A percentile compares a stretch with the other conserved stretches of the same genome.
Evolutionary conservation across 2,329 filamentous ascomycete genomes (phyloP).

Genomic region (Chaetomium globosum): DNA sequence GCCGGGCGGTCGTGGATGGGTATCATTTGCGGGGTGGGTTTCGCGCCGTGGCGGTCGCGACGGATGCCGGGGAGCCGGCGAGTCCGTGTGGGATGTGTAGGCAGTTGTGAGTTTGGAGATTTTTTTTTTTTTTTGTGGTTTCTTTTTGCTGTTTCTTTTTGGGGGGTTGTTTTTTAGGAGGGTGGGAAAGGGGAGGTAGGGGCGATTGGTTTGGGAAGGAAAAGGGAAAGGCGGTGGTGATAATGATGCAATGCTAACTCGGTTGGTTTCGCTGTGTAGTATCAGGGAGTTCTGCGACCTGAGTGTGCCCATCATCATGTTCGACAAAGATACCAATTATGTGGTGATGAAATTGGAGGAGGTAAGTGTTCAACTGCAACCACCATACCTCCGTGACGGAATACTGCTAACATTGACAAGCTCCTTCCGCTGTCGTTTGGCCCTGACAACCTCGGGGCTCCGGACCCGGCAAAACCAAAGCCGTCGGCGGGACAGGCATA

Average conservation of each 20-base stretch:
- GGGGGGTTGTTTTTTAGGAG: not conserved
- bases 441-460: slow-evolving; percentile 19
- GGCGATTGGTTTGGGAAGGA: not conserved
- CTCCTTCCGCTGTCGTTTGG: slow-evolving; percentile 36
- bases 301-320: slow-evolving; percentile 85
- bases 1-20: slow-evolving; percentile 70
- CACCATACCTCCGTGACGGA: no score
- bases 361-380: slow-evolving; percentile 25
- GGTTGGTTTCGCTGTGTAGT: slow-evolving; percentile 37
- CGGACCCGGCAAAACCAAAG: slow-evolving; percentile 24
- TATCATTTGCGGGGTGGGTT: slow-evolving; percentile 51
- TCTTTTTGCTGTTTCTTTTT: slow-evolving; percentile 38
- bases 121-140: slow-evolving; percentile 33
- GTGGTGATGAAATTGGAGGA: slow-evolving; percentile 68
- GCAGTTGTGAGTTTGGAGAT: slow-evolving; percentile 68
- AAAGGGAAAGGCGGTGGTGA: not conserved
- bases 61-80: slow-evolving; percentile 69
- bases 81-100: slow-evolving; percentile 95
- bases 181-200: not conserved
- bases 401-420: slow-evolving; percentile 16
- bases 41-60: slow-evolving; percentile 81
- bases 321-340: slow-evolving; percentile 76
- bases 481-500: not conserved
- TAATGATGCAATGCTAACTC: not conserved
- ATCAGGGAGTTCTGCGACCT: slow-evolving; percentile 75